phyloP scores from a whole-genome alignment of 179 eudicot genomes.

The Silene vulgaris region DNA sequence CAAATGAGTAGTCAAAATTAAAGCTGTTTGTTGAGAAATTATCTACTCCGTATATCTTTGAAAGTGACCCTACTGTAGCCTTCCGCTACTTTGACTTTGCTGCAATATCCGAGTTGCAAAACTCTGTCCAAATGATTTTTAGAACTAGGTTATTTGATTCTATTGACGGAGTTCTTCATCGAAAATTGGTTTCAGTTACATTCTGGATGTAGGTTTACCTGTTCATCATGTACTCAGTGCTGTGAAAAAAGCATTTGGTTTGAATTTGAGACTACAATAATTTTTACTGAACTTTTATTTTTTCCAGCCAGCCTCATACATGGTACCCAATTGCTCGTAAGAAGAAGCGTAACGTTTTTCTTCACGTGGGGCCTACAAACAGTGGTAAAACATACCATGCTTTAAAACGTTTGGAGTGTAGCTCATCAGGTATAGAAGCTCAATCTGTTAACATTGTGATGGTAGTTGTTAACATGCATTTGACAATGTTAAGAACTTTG shows the following conservation, averaged over 20 bases:
- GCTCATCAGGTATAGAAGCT: slow-evolving; percentile 65
- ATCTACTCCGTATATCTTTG: neutral
- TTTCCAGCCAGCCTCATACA: slow-evolving; percentile 69
- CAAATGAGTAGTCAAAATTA: neutral
- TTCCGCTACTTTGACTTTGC: neutral
- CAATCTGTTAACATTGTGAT: slow-evolving; percentile 1
- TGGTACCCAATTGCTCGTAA: slow-evolving; percentile 92
- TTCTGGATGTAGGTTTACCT: slow-evolving; percentile 1
- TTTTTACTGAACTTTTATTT: neutral
- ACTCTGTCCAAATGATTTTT: neutral
- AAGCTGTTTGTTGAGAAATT: neutral
- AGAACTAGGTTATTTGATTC: neutral
- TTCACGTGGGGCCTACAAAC: slow-evolving; percentile 96
- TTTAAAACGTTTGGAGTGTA: slow-evolving; percentile 67
- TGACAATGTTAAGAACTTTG: slow-evolving; percentile 15
- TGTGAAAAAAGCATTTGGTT: neutral
- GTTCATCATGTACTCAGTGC: neutral
- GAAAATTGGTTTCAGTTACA: neutral
- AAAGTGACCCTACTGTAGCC: neutral
- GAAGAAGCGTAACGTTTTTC: slow-evolving; percentile 61
- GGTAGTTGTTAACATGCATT: neutral
- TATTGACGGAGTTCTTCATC: neutral
- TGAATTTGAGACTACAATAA: neutral
- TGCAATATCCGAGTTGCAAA: neutral
- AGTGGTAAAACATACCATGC: slow-evolving; percentile 95